Conservation (phyloP, 768 basidiomycete genomes). For the Phallus indusiatus region DNA sequence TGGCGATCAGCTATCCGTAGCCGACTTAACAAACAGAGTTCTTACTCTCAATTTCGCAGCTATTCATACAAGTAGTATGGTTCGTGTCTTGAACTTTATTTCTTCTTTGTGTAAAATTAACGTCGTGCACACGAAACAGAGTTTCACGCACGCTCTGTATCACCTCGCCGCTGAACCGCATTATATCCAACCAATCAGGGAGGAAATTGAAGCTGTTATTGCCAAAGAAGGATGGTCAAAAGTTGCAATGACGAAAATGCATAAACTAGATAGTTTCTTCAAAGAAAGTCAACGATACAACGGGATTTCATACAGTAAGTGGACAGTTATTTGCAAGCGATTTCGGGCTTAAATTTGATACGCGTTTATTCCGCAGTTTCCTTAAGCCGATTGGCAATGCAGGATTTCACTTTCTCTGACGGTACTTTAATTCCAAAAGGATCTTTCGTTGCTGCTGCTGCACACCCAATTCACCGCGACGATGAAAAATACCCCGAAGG, state of each 20-base stretch:
- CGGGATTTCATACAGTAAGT: slow-evolving; percentile 17
- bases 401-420: slow-evolving; percentile 12
- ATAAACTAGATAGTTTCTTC: slow-evolving; percentile 11
- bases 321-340: not conserved
- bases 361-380: not conserved
- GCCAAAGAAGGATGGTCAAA: slow-evolving; percentile 22
- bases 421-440: slow-evolving; percentile 12
- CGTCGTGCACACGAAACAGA: slow-evolving; percentile 18
- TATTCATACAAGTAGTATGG: slow-evolving; percentile 33
- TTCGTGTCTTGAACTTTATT: slow-evolving; percentile 10
- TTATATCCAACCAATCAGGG: slow-evolving; percentile 10
- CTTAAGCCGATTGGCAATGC: slow-evolving; percentile 7
- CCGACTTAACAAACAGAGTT: slow-evolving; percentile 22
- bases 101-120: not conserved
- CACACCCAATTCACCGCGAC: slow-evolving; percentile 11
- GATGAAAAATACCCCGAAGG: slow-evolving; percentile 7
- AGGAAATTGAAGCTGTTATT: slow-evolving; percentile 33
- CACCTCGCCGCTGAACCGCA: slow-evolving; percentile 1
- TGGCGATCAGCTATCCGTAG: slow-evolving; percentile 21
- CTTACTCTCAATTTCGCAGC: slow-evolving; percentile 33
- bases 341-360: not conserved
- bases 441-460: slow-evolving; percentile 17
- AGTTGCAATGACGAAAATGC: slow-evolving; percentile 5
- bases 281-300: slow-evolving; percentile 25
- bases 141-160: not conserved